A percentile compares a stretch with the other conserved stretches of the same genome.
Evolutionary conservation across 2,329 filamentous ascomycete genomes (phyloP).

Genomic region (Penicillium janthinellum): DNA sequence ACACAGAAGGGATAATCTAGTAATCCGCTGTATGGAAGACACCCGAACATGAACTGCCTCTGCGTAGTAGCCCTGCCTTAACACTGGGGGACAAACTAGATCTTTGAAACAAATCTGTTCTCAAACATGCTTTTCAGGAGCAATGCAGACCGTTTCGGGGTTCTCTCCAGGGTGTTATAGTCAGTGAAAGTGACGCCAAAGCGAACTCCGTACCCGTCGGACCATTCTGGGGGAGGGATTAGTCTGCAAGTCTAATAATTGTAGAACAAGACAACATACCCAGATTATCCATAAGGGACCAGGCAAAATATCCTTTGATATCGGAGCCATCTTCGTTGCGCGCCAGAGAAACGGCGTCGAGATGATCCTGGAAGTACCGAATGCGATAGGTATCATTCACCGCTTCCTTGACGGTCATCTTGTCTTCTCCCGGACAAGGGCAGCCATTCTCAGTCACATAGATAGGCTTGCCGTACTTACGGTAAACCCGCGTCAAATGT

Average conservation of each 20-base stretch:
- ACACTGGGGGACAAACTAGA: too few species aligned
- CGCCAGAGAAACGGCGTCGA: slow-evolving; percentile 41
- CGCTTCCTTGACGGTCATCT: slow-evolving; percentile 39
- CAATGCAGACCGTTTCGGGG: slow-evolving; percentile 30
- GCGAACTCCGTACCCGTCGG: slow-evolving; percentile 30
- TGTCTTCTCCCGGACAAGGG: slow-evolving; percentile 36
- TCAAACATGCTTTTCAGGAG: slow-evolving; percentile 23
- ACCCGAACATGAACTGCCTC: too few species aligned
- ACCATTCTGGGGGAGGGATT: slow-evolving; percentile 27
- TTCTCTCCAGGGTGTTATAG: slow-evolving; percentile 30
- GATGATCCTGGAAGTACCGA: slow-evolving; percentile 42
- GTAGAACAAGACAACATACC: slow-evolving; percentile 27
- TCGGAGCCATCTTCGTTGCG: slow-evolving; percentile 25
- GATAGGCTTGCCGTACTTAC: slow-evolving; percentile 27
- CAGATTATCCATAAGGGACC: slow-evolving; percentile 37
- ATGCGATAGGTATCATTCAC: slow-evolving; percentile 43
- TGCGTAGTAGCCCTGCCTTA: too few species aligned
- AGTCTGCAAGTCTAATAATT: not conserved
- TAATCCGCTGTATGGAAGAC: too few species aligned
- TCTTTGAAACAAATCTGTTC: slow-evolving; percentile 3
- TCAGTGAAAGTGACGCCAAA: slow-evolving; percentile 33
- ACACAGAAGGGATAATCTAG: too few species aligned
- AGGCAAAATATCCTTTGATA: slow-evolving; percentile 37
- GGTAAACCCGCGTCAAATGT: slow-evolving; percentile 27
- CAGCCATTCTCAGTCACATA: slow-evolving; percentile 36